A percentile compares a stretch with the other conserved stretches of the same genome.
Evolutionary conservation across 2,329 filamentous ascomycete genomes (phyloP).

Genomic region (Xylaria digitata): DNA sequence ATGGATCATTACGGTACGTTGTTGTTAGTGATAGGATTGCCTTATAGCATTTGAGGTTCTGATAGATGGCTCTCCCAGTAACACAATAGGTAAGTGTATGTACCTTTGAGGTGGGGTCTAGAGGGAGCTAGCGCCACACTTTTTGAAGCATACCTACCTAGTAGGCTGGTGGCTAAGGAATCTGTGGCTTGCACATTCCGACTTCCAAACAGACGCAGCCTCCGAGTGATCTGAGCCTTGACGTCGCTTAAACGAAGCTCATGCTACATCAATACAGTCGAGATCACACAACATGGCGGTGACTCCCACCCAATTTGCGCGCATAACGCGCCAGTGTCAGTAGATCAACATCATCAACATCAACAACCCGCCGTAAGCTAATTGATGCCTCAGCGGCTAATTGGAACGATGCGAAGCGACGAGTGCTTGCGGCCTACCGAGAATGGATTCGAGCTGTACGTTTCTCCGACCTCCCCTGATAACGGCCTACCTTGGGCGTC

Average conservation of each 20-base stretch:
- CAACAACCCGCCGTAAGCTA: slow-evolving; percentile 47
- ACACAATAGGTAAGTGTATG: too few species aligned
- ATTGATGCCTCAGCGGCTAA: slow-evolving; percentile 73
- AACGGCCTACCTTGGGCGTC: not conserved
- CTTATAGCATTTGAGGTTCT: too few species aligned
- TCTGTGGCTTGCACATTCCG: slow-evolving; percentile 41
- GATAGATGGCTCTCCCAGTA: too few species aligned
- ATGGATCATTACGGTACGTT: too few species aligned
- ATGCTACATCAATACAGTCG: slow-evolving; percentile 49
- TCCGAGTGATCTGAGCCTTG: slow-evolving; percentile 42
- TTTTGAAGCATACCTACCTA: not conserved
- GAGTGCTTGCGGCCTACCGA: slow-evolving; percentile 90
- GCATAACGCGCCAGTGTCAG: slow-evolving; percentile 82
- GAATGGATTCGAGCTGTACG: slow-evolving; percentile 97
- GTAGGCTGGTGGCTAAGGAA: slow-evolving; percentile 39
- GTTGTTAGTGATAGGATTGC: too few species aligned
- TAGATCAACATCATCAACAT: slow-evolving; percentile 38
- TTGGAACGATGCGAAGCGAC: slow-evolving; percentile 87
- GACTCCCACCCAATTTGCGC: slow-evolving; percentile 91
- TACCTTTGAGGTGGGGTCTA: not conserved
- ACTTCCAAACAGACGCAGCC: slow-evolving; percentile 32
- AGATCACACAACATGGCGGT: slow-evolving; percentile 77
- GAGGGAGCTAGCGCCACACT: slow-evolving; percentile 27
- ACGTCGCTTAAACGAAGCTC: slow-evolving; percentile 49
- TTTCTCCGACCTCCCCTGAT: slow-evolving; percentile 47